Conservation (phyloP, 306 rosid species). For the Gillenia trifoliata region DNA sequence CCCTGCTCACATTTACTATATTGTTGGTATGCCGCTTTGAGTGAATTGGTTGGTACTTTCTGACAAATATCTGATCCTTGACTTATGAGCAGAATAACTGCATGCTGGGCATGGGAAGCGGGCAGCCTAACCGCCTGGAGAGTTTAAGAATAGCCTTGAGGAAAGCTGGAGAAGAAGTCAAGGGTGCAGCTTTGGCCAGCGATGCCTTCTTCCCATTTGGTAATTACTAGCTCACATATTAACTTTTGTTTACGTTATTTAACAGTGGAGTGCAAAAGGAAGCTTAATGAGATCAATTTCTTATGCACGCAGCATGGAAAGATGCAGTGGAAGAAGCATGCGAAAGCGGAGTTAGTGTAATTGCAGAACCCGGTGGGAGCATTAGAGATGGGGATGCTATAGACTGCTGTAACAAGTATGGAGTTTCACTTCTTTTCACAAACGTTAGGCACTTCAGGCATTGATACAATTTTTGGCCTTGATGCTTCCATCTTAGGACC, state of each 20-base stretch:
- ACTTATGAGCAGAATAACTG: constrained; percentile 60
- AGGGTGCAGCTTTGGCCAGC: constrained; percentile 93
- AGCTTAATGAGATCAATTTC: background rate
- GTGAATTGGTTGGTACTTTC: background rate
- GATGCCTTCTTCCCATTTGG: constrained; percentile 99
- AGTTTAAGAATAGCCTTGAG: constrained; percentile 78
- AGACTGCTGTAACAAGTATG: constrained; percentile 85
- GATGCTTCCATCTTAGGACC: background rate
- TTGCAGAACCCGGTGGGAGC: constrained; percentile 92
- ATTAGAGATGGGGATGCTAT: constrained; percentile 81
- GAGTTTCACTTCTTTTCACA: constrained; percentile 80
- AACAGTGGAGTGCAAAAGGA: background rate
- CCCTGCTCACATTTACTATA: background rate
- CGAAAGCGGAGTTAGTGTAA: constrained; percentile 56
- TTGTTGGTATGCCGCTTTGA: background rate
- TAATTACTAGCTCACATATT: constrained; percentile 18
- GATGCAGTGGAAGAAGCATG: constrained; percentile 98
- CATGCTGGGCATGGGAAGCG: constrained; percentile 98
- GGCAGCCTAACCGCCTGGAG: constrained; percentile 88
- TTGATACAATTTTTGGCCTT: constrained; percentile 7
- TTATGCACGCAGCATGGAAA: constrained; percentile 70
- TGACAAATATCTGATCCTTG: constrained; percentile 10
- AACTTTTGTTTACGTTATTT: background rate
- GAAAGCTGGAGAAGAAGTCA: constrained; percentile 87
- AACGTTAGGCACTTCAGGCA: constrained; percentile 88